Evolutionary conservation across 345 rosid genomes (phyloP).

Genomic region (Moringa oleifera): DNA sequence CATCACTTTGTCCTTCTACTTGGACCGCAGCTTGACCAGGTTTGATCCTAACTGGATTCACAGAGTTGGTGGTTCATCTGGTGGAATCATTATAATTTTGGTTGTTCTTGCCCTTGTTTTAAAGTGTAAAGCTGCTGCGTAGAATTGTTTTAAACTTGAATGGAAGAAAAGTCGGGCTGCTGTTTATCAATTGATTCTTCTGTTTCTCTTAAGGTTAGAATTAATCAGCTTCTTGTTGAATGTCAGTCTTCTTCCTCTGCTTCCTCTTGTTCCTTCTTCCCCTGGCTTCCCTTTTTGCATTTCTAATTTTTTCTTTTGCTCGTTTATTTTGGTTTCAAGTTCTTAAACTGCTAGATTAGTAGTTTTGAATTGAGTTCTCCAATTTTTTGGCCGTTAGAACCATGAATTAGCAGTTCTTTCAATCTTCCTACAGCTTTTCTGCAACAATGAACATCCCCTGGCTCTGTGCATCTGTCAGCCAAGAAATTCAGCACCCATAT

Average conservation of each 20-base stretch:
- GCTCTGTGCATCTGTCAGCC: too few relatives aligned
- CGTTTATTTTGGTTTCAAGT: too few relatives aligned
- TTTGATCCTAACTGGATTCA: constrained; percentile 88
- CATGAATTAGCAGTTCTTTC: too few relatives aligned
- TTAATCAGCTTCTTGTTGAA: not conserved
- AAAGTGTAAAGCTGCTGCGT: constrained; percentile 39
- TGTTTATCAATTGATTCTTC: not conserved
- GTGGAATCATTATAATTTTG: constrained; percentile 65
- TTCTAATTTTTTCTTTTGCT: too few relatives aligned
- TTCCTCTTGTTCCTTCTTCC: too few relatives aligned
- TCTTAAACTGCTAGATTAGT: too few relatives aligned
- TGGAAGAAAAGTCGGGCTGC: not conserved
- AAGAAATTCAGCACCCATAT: too few relatives aligned
- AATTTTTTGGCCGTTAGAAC: too few relatives aligned
- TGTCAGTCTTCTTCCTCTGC: too few relatives aligned
- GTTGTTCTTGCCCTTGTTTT: constrained; percentile 61
- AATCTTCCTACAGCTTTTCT: too few relatives aligned
- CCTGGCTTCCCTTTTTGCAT: not conserved
- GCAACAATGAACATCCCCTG: too few relatives aligned
- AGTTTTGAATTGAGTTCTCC: too few relatives aligned
- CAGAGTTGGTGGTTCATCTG: constrained; percentile 80
- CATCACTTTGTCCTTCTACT: constrained; percentile 38
- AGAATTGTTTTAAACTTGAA: not conserved
- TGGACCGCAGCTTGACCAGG: constrained; percentile 56
- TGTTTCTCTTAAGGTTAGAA: not conserved